Conservation (phyloP, 2,329 filamentous ascomycete species). For the Trichoderma sp. region DNA sequence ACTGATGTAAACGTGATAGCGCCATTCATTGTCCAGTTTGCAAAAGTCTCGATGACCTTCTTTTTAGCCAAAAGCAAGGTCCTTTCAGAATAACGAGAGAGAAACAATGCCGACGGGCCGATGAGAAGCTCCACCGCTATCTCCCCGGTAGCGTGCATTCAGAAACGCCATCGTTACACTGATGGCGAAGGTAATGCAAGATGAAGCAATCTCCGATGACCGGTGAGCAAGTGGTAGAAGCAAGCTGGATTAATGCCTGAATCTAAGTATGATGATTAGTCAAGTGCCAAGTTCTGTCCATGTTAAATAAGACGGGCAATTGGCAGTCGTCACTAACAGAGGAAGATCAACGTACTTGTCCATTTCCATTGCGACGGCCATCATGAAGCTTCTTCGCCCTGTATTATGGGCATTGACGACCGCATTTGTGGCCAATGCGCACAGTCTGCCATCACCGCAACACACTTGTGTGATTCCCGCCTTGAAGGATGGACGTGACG, state of each 20-base stretch:
- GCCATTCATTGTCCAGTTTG: neutral
- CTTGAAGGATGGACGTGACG: neutral
- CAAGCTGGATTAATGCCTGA: neutral
- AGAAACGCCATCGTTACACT: neutral
- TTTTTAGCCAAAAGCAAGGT: neutral
- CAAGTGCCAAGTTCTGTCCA: neutral
- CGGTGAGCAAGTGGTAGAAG: neutral
- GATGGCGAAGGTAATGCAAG: neutral
- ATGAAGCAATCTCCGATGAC: neutral
- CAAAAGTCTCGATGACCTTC: neutral
- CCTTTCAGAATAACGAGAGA: neutral
- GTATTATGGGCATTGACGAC: neutral
- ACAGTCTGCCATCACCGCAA: neutral
- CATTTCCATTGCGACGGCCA: neutral
- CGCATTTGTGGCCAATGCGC: neutral
- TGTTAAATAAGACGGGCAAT: neutral
- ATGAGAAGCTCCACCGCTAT: neutral
- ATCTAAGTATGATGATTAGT: neutral
- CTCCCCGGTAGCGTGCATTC: neutral
- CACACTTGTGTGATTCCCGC: conserved; percentile 3
- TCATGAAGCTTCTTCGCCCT: neutral
- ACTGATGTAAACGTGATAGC: neutral
- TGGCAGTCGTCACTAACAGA: neutral
- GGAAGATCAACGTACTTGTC: neutral
- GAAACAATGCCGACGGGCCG: neutral